Evolutionary conservation across 2,329 filamentous ascomycete genomes (phyloP).

Genomic region (Phoma sp.): DNA sequence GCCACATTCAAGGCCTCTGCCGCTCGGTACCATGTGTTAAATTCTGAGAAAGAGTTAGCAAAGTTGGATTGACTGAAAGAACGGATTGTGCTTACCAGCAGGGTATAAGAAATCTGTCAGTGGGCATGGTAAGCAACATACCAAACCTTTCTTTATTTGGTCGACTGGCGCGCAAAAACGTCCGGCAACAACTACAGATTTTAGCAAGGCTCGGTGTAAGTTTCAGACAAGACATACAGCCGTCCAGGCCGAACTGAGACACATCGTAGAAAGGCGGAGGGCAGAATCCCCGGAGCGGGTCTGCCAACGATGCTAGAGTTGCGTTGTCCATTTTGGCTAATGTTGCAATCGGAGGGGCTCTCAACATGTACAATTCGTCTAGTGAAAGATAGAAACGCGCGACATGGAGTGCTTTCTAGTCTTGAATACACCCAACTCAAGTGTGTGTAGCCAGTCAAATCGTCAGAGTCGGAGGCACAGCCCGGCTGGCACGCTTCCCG

Average conservation of each 20-base stretch:
- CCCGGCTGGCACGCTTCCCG: constrained; percentile 17
- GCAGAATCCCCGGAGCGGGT: constrained; percentile 61
- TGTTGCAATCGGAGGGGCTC: neutral
- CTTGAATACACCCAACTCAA: neutral
- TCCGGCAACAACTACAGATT: constrained; percentile 56
- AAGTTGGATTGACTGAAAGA: constrained; percentile 14
- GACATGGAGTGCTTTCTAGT: constrained; percentile 29
- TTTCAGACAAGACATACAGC: constrained; percentile 64
- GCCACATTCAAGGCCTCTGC: constrained; percentile 86
- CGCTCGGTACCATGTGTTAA: constrained; percentile 64
- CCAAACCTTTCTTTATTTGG: constrained; percentile 54
- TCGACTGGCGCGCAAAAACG: constrained; percentile 63
- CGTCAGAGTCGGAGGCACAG: neutral
- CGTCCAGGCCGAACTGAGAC: constrained; percentile 65
- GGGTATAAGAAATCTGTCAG: constrained; percentile 77
- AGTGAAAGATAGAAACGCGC: constrained; percentile 18
- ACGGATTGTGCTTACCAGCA: constrained; percentile 53
- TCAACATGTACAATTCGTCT: constrained; percentile 17
- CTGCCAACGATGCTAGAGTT: constrained; percentile 26
- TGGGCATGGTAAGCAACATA: constrained; percentile 91
- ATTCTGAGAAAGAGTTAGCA: constrained; percentile 47
- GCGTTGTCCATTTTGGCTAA: constrained; percentile 38
- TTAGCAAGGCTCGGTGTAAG: constrained; percentile 36
- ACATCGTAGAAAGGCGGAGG: constrained; percentile 73
- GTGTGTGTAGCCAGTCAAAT: neutral